These are phyloP conservation scores for Lepidium africanum DNA, from an alignment of 345 rosid species.

Conservation along the genomic window DNA sequence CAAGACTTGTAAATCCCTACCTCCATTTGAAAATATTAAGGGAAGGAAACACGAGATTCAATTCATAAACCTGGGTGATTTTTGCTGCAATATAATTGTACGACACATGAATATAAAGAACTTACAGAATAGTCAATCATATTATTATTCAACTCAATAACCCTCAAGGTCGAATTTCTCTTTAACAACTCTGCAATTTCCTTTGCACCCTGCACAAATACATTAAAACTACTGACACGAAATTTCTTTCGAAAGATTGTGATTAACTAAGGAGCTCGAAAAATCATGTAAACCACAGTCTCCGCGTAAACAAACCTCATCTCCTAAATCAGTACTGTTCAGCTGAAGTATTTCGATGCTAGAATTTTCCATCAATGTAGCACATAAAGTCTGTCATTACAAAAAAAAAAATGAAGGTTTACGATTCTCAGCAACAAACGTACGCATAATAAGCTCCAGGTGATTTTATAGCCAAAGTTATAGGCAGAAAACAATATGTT, in stretches of 20 bases:
- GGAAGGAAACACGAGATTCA: constrained; percentile 19
- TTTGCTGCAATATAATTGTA: not conserved
- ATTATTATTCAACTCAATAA: constrained; percentile 85
- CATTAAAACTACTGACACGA: not conserved
- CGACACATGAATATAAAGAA: constrained; percentile 8
- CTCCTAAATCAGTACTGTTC: constrained; percentile 75
- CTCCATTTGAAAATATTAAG: constrained; percentile 37
- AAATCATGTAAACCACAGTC: not conserved
- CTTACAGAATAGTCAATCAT: constrained; percentile 97
- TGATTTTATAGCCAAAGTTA: not conserved
- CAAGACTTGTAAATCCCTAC: constrained; percentile 96
- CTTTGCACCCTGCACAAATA: constrained; percentile 72
- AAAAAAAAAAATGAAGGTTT: not conserved
- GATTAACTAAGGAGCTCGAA: not conserved
- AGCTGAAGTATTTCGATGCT: constrained; percentile 77
- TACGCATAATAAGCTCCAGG: not conserved
- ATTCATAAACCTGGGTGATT: constrained; percentile 9
- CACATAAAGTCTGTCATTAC: constrained; percentile 56
- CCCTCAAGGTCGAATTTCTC: constrained; percentile 67
- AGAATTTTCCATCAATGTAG: constrained; percentile 55
- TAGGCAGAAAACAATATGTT: not conserved
- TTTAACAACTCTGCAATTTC: constrained; percentile 84
- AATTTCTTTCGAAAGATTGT: not conserved
- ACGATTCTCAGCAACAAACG: constrained; percentile 5
- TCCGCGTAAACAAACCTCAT: constrained; percentile 56